Base-by-base conservation (phyloP, 2,329 filamentous ascomycete genomes). In the Aspergillus pseudoviridinutans region DNA sequence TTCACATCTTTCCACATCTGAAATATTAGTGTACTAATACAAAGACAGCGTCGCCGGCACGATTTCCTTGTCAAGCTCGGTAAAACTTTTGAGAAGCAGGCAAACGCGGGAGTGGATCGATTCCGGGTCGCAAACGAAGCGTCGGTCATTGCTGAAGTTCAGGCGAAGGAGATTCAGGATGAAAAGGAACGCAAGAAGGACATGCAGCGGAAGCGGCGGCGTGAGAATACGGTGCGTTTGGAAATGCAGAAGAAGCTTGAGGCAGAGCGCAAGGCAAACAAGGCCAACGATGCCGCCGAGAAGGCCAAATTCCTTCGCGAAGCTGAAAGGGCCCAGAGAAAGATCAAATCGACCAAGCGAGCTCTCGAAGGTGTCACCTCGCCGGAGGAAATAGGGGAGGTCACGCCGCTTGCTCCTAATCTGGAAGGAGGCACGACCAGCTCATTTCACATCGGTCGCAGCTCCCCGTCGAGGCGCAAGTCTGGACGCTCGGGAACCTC, bases 131-230 rank as follows among this genome's bases (percentile, higher is more conserved):
- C 87, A 49, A 87, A 94, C 71, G 92, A 92, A 69, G 85, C 90
- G 20, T 87, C 89, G 44, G 93, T 94, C 1, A 84, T 93, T 58
- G 85, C 89, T 54, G 89, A 96, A 66, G 93, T 97, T 2, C 90
- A 94, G 64, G 89, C 92, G 60, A 91, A 91, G 64, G 93, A 97
- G 73, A 82, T 97, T 7, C 89, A 89, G 59, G 92, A 93, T 60
- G 94, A 99, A 75, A 99, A 99, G 78, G 94, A 99, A 76, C 91
- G 94, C 63, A 99, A 99, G 80, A 99, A 99, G 79, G 94, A 99
- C 71, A 97, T 99, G 91, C 94, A 99, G 74, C 89, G 94, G 62
- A 99, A 97, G 79, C 86, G 94, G 59, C 88, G 94, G 47, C 89
- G 94, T 20, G 93, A 97, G 73, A 97, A 97, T 81, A 92, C 92